These are phyloP conservation scores for Bacidia gigantensis DNA, from an alignment of 495 filamentous ascomycete species.

Conservation along the genomic window DNA sequence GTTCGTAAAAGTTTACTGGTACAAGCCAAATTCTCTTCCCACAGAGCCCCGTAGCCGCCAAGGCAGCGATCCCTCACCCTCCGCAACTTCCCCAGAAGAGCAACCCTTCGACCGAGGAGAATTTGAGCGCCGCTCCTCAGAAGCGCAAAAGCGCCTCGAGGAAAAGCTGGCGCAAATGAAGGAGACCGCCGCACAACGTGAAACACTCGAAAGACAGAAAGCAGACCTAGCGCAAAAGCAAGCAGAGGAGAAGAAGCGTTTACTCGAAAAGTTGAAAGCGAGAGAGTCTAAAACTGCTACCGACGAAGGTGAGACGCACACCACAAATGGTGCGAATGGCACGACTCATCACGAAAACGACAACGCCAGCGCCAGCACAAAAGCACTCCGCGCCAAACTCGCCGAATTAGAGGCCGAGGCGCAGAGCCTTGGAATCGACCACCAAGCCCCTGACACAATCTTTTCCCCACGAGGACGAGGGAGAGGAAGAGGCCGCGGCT, in stretches of 20 bases:
- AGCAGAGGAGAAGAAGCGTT: slow-evolving; percentile 57
- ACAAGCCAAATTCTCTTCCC: slow-evolving; percentile 43
- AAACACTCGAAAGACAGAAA: slow-evolving; percentile 62
- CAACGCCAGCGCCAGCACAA: slow-evolving; percentile 44
- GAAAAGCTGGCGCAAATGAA: slow-evolving; percentile 60
- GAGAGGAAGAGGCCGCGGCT: slow-evolving; percentile 22
- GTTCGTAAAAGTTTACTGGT: slow-evolving; percentile 97
- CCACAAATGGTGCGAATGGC: slow-evolving; percentile 19
- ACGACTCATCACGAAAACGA: slow-evolving; percentile 19
- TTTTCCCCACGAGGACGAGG: slow-evolving; percentile 21
- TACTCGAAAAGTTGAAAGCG: slow-evolving; percentile 48
- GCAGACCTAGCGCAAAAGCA: slow-evolving; percentile 63
- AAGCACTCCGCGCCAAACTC: slow-evolving; percentile 62
- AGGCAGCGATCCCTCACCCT: slow-evolving; percentile 16
- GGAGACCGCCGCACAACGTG: slow-evolving; percentile 56
- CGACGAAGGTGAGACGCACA: slow-evolving; percentile 10
- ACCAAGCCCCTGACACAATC: slow-evolving; percentile 23
- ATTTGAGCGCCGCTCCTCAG: slow-evolving; percentile 59
- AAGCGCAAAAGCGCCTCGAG: slow-evolving; percentile 66
- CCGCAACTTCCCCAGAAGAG: slow-evolving; percentile 26
- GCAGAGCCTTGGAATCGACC: slow-evolving; percentile 60
- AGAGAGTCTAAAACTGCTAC: slow-evolving; percentile 19
- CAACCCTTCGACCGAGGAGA: slow-evolving; percentile 62
- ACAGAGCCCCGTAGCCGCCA: slow-evolving; percentile 27
- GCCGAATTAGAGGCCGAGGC: slow-evolving; percentile 79